Evolutionary conservation across 345 rosid species (phyloP), one percentile per base, ranked within the genome.

Genomic region (Limnanthes douglasii): DNA sequence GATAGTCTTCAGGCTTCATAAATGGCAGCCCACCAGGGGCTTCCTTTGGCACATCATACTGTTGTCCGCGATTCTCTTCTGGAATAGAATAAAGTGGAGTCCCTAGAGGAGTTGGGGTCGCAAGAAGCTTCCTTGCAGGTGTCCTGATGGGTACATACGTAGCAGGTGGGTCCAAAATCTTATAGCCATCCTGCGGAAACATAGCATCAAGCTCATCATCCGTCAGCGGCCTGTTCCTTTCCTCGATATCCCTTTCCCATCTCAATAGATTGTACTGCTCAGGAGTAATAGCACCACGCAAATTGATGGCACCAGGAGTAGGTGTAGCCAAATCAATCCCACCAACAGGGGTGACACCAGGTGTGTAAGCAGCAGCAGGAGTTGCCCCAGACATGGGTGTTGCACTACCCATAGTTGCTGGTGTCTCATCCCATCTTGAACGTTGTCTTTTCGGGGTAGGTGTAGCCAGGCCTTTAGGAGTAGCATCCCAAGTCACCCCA

Each of bases 241-340:
- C 98, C 50, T 90, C 98, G 7, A 90, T 84, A 69, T 84, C 98
- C 79, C 60, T 90, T 76, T 90, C 98, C 98, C 98, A 90, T 65
- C 94, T 75, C 63, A 67, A 3, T 62, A 90, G 31, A 60, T 90
- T 90, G 62, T 70, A 75, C 55, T 72, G 88, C 73, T 90, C 98
- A 0, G 98, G 94, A 0, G 96, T 90, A 26, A 90, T 67, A 5
- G 76, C 67, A 24, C 85, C 88, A 17, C 85, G 75, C 36, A 79
- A 19, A 47, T 69, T 68, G 27, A 81, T 49, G 11, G 73, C 70
- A 25, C 77, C 44, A 0, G 98, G 98, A 1, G 98, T 90, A 0
- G 98, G 98, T 13, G 94, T 90, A 8, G 94, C 88, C 64, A 90
- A 50, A 31, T 78, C 96, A 42, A 61, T 14, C 8, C 74, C 96